Conservation (phyloP, 2,329 filamentous ascomycete species). For the Ophiostoma populinum region DNA sequence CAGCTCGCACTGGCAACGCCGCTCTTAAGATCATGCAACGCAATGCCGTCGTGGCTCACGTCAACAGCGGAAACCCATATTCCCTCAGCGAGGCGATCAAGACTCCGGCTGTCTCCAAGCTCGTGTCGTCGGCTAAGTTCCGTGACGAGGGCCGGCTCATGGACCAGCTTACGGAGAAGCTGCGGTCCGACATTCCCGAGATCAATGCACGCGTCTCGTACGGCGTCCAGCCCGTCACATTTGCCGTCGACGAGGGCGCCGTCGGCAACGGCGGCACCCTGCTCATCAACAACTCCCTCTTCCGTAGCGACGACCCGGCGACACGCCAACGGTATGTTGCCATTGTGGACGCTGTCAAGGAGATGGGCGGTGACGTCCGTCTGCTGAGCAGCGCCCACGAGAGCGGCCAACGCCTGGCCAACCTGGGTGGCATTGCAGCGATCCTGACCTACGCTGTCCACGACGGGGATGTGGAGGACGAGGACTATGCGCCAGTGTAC, state of each 20-base stretch:
- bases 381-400: slow-evolving; percentile 91
- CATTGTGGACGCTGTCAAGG: slow-evolving; percentile 75
- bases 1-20: slow-evolving; percentile 45
- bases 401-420: slow-evolving; percentile 72
- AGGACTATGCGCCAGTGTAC: slow-evolving; percentile 19
- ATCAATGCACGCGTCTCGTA: slow-evolving; percentile 63
- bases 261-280: slow-evolving; percentile 76
- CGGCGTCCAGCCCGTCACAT: slow-evolving; percentile 64
- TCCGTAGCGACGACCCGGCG: slow-evolving; percentile 63
- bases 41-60: slow-evolving; percentile 59
- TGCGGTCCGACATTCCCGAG: slow-evolving; percentile 55
- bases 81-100: slow-evolving; percentile 75
- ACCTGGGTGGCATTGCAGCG: slow-evolving; percentile 73
- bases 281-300: slow-evolving; percentile 73
- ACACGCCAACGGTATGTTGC: slow-evolving; percentile 66
- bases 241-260: slow-evolving; percentile 70
- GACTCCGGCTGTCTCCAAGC: slow-evolving; percentile 57
- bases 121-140: slow-evolving; percentile 76
- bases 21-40: slow-evolving; percentile 43
- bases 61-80: slow-evolving; percentile 72
- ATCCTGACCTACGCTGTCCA: slow-evolving; percentile 77
- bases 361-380: slow-evolving; percentile 70
- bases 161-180: slow-evolving; percentile 62
- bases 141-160: slow-evolving; percentile 67
- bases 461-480: slow-evolving; percentile 59